These are phyloP conservation scores for Eimeria sp. DNA, from an alignment of 169 alveolate genomes.

Conservation along the genomic window DNA sequence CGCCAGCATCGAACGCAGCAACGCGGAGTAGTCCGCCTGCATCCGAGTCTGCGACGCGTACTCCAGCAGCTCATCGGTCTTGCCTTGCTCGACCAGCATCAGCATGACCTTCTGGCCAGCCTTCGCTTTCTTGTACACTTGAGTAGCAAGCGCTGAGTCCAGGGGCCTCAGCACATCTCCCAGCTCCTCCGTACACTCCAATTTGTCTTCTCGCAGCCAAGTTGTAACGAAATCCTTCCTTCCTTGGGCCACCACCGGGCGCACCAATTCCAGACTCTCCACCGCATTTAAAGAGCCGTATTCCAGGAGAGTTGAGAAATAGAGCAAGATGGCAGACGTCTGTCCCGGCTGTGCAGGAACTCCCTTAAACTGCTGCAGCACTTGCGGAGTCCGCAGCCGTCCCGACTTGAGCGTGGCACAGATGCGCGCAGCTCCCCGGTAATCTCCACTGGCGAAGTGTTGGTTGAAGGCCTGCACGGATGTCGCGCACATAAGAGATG, in stretches of 20 bases:
- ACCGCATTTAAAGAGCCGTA: slow-evolving; percentile 96
- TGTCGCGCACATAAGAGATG: not conserved
- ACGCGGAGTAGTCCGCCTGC: slow-evolving; percentile 86
- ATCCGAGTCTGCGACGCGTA: slow-evolving; percentile 87
- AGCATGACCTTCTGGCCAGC: slow-evolving; percentile 96
- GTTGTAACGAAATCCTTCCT: slow-evolving; percentile 93
- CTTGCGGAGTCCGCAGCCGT: slow-evolving; percentile 96
- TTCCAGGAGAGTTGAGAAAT: slow-evolving; percentile 98
- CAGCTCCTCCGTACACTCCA: slow-evolving; percentile 98
- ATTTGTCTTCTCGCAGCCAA: slow-evolving; percentile 98
- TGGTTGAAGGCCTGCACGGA: slow-evolving; percentile 84
- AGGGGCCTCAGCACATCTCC: slow-evolving; percentile 97
- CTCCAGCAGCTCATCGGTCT: slow-evolving; percentile 93
- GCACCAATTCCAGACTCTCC: slow-evolving; percentile 98
- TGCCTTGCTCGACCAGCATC: slow-evolving; percentile 97
- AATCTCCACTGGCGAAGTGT: slow-evolving; percentile 86
- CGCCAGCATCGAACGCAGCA: slow-evolving; percentile 84
- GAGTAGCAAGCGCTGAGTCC: slow-evolving; percentile 96
- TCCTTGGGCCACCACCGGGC: slow-evolving; percentile 97
- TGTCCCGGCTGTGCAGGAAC: slow-evolving; percentile 94
- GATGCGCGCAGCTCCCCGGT: slow-evolving; percentile 97
- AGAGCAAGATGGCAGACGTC: slow-evolving; percentile 97
- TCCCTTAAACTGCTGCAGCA: slow-evolving; percentile 96
- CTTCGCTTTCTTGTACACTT: slow-evolving; percentile 93
- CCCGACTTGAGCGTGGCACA: slow-evolving; percentile 98